Evolutionary conservation across 257 asterid genomes (phyloP), one percentile per base, ranked within the genome.

Genomic region (Scutellaria baicalensis): DNA sequence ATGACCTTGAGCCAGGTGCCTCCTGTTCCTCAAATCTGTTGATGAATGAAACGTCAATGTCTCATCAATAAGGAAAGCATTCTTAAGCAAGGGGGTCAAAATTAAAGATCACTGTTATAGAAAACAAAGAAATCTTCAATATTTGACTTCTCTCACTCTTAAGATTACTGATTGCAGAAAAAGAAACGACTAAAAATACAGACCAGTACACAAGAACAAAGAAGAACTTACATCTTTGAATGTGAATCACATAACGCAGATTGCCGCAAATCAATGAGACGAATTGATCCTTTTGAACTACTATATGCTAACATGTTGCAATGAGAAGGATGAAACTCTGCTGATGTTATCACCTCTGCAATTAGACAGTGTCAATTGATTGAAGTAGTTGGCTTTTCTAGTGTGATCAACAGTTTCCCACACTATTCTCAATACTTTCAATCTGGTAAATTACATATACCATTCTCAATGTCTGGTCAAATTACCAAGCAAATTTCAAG

Each of bases 21-120:
- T 95, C 99, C 72, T 80, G 96, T 77, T 95, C 99, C 90, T 92
- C 99, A 77, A 95, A 95, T 85, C 99, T 95, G 93, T 74, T 62
- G 54, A 75, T 45, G 59, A 64, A 81, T 39, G 79, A 64, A 79
- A 71, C 44, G 35, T 75, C 47, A 82, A 38, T 58, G 40, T 82
- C 71, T 75, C 74, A 70, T 64, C 47, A 71, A 58, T 48, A 52
- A 61, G 52, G 31, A 59, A 70, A 51, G 2, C 54, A 45, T 44
- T 70, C 63, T 52, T 16, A 67, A 72, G 73, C 62, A 59, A 76
- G 56, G 71, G 21, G 44, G 50, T 31, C 47, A 66, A 50, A 61
- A 35, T 51, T 42, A 48, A 43, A 75, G 60, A 74, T 62, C 35
- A 70, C 35, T 64, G 20, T 39, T 59, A 63, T 14, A 16, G 33